These are phyloP conservation scores for Penicillium tannophilum DNA, from an alignment of 495 filamentous ascomycete genomes.

Conservation along the genomic window DNA sequence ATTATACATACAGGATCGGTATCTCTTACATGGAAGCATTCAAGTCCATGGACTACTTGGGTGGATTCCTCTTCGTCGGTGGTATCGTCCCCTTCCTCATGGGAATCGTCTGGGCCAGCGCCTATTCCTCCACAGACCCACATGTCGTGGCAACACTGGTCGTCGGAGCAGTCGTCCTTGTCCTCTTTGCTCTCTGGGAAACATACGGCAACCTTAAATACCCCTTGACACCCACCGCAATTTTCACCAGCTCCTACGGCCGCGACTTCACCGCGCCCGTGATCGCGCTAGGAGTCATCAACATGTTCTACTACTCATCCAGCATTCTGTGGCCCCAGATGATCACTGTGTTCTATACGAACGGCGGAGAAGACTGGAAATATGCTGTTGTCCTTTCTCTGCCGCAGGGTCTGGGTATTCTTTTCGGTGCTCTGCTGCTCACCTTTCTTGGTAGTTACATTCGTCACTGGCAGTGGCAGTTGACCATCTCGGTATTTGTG, in stretches of 20 bases:
- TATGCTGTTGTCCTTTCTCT: slow-evolving; percentile 26
- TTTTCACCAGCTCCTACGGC: slow-evolving; percentile 27
- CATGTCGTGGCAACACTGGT: slow-evolving; percentile 29
- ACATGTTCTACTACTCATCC: slow-evolving; percentile 34
- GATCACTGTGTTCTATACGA: slow-evolving; percentile 27
- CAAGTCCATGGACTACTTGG: slow-evolving; percentile 30
- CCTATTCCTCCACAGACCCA: slow-evolving; percentile 26
- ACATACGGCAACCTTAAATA: slow-evolving; percentile 25
- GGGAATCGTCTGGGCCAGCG: slow-evolving; percentile 31
- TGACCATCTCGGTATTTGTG: slow-evolving; percentile 27
- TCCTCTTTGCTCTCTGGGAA: slow-evolving; percentile 31
- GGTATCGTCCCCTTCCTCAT: slow-evolving; percentile 28
- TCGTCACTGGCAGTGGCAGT: slow-evolving; percentile 31
- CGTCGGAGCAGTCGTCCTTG: slow-evolving; percentile 20
- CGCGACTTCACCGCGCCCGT: slow-evolving; percentile 30
- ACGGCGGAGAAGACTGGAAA: slow-evolving; percentile 25
- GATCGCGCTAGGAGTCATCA: slow-evolving; percentile 28
- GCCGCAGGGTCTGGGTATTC: slow-evolving; percentile 27
- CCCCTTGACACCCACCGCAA: slow-evolving; percentile 23
- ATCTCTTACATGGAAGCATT: slow-evolving; percentile 25
- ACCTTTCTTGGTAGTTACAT: slow-evolving; percentile 25
- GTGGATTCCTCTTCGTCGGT: slow-evolving; percentile 28
- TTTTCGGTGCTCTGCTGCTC: slow-evolving; percentile 27
- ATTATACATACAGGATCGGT: slow-evolving; percentile 15
- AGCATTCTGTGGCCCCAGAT: slow-evolving; percentile 33